phyloP scores from a whole-genome alignment of 805 yeast genomes.

The Wickerhamiella vanderwaltii region DNA sequence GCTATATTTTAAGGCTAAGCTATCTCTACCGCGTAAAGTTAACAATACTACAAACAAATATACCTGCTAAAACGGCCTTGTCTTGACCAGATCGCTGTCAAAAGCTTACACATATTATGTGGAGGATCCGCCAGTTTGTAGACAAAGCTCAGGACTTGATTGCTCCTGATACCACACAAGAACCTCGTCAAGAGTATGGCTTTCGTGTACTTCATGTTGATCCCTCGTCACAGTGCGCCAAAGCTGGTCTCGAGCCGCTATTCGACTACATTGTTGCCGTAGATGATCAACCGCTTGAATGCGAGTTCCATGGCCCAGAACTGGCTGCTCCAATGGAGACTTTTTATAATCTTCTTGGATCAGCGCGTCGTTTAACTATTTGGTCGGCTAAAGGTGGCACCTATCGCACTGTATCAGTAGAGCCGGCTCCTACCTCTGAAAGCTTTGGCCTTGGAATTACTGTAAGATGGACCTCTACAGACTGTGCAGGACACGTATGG shows the following conservation, averaged over 20 bases:
- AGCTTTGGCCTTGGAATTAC: constrained; percentile 47
- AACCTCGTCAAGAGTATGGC: constrained; percentile 32
- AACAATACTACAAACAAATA: too few relatives aligned
- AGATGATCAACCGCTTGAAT: not conserved
- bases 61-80: too few relatives aligned
- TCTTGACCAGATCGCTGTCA: too few relatives aligned
- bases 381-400: constrained; percentile 75
- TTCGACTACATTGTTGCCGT: constrained; percentile 72
- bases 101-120: constrained; percentile 3
- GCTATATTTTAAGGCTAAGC: too few relatives aligned
- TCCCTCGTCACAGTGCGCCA: constrained; percentile 36
- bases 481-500: constrained; percentile 74
- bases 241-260: constrained; percentile 61
- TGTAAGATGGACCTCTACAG: constrained; percentile 65
- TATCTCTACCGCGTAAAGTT: too few relatives aligned
- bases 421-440: constrained; percentile 30
- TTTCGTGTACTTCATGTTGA: constrained; percentile 43
- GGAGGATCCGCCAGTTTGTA: constrained; percentile 38
- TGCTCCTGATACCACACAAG: constrained; percentile 21
- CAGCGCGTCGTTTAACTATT: constrained; percentile 41
- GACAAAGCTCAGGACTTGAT: constrained; percentile 33
- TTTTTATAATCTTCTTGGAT: constrained; percentile 15
- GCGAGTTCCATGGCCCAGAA: constrained; percentile 5
- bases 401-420: constrained; percentile 13
- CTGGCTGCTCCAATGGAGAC: constrained; percentile 13